Evolutionary conservation across 2,329 filamentous ascomycete genomes (phyloP).

Genomic region (Trichoderma endophyticum): DNA sequence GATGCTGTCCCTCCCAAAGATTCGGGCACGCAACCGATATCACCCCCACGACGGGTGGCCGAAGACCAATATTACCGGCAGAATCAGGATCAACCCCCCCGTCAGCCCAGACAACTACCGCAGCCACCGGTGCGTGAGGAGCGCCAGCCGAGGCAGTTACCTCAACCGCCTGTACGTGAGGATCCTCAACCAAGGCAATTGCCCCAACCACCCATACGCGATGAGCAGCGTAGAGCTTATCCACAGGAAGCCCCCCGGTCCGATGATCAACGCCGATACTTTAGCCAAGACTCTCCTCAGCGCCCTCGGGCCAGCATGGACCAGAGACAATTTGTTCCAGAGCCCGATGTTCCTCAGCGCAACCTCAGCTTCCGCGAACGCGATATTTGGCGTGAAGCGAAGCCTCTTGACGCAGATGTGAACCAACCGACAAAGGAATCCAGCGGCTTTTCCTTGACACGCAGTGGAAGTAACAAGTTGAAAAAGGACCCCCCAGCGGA

Average conservation of each 20-base stretch:
- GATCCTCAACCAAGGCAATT: constrained; percentile 18
- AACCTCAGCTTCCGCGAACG: constrained; percentile 61
- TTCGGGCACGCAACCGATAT: constrained; percentile 21
- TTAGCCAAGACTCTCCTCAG: constrained; percentile 23
- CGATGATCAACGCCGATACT: constrained; percentile 11
- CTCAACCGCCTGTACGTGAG: constrained; percentile 12
- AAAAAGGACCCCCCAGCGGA: constrained; percentile 57
- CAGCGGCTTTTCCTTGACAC: constrained; percentile 39
- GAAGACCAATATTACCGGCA: constrained; percentile 24
- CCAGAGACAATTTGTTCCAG: constrained; percentile 23
- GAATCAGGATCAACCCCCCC: constrained; percentile 11
- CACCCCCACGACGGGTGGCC: constrained; percentile 25
- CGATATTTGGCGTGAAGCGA: constrained; percentile 44
- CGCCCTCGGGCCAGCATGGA: not conserved
- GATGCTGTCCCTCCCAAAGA: constrained; percentile 18
- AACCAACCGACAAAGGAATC: constrained; percentile 30
- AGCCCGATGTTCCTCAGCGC: constrained; percentile 45
- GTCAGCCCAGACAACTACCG: constrained; percentile 18
- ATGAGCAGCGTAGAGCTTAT: not conserved
- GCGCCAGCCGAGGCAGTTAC: constrained; percentile 16
- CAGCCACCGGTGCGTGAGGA: constrained; percentile 1
- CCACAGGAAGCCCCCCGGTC: not conserved
- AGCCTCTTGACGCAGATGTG: constrained; percentile 31
- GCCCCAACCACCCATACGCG: constrained; percentile 4
- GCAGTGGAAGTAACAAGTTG: constrained; percentile 57